Conservation (phyloP, 345 rosid genomes). For the Bruguiera gymnorhiza region DNA sequence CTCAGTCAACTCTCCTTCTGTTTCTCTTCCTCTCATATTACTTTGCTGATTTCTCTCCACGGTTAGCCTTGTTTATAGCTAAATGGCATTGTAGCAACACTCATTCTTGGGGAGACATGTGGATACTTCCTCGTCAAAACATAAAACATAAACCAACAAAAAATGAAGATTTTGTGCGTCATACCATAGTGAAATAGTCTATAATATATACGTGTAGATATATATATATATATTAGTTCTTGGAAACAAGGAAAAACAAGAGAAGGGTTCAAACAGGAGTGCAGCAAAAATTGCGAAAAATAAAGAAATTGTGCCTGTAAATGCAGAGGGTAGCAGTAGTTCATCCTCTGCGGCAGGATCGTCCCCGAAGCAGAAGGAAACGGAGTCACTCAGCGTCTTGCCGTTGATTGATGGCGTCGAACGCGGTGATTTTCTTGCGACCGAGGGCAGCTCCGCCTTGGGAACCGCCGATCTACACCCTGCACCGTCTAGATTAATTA, state of each 20-base stretch:
- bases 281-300: conserved; percentile 40
- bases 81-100: background rate
- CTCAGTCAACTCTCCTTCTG: conserved; percentile 24
- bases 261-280: background rate
- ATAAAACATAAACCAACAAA: background rate
- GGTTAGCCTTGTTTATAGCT: conserved; percentile 36
- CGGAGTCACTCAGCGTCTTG: conserved; percentile 1
- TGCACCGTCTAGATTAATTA: conserved; percentile 50
- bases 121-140: background rate
- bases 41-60: conserved; percentile 11
- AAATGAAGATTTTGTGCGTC: background rate
- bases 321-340: conserved; percentile 28
- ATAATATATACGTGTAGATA: background rate
- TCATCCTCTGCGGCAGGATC: conserved; percentile 35
- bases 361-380: conserved; percentile 10
- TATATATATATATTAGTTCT: background rate
- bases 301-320: conserved; percentile 36
- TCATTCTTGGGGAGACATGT: background rate
- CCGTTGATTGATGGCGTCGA: conserved; percentile 20
- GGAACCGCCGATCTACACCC: conserved; percentile 52
- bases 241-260: background rate
- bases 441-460: conserved; percentile 17
- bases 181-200: background rate
- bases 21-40: background rate
- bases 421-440: background rate